Base-by-base conservation (phyloP, 78 protist genomes). In the Dictyostelium capitatum region DNA sequence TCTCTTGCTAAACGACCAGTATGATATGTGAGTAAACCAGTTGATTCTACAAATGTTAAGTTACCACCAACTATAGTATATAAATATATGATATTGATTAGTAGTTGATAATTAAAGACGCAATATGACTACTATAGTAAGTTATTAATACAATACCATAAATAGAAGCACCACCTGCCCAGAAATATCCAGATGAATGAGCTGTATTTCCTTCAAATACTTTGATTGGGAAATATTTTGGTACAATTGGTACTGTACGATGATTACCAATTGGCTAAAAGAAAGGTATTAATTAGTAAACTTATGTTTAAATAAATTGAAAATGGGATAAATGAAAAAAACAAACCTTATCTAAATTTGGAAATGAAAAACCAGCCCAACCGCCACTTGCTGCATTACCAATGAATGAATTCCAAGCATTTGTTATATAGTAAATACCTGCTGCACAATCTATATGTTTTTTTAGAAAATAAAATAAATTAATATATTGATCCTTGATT, bases 301-400 rank as follows among this genome's bases (percentile, higher is more conserved):
- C n/a, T n/a, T n/a, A n/a, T 54, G 19, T 56, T 56, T 56, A 25
- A 59, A 23, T 23, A 23, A 25, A 62, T 11, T 1, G 14, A 62
- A 0, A 62, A n/a, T n/a, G n/a, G n/a, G n/a, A n/a, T n/a, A 23
- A 4, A 6, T 0, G 11, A 57, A 57, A 20, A n/a, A 57, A 57
- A 57, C 11, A 57, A 37, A 37, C 43, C 43, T 37, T 28, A n/a
- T 25, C 17, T 7, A 96, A 91, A 47, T 64, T 56, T 17, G 98
- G 98, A 77, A 95, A 69, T n/a, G 96, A 77, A 41, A 67, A 97
- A 77, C 95, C 94, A 6, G 96, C 62, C 96, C 96, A 97, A 32
- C 74, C 74, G 12, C 74, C 74, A 65, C 74, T 67, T 25, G 75
- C 75, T 4, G 75, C 75, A 67, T 97, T 97, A 47, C 97, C 97